Conservation (phyloP, 148 eudicot species). For the Rhododendron henanense region DNA sequence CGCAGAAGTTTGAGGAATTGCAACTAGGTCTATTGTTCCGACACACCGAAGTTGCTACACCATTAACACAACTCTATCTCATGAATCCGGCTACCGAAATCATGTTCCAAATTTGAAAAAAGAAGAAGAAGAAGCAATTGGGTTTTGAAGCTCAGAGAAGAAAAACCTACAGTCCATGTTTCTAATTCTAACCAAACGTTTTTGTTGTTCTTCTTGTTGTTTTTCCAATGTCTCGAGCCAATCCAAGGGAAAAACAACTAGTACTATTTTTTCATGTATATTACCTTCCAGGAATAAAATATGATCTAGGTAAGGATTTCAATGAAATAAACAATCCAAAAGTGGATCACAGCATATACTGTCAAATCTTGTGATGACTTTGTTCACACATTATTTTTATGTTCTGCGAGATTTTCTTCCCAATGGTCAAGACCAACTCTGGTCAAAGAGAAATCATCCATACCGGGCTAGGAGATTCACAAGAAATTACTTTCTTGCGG, state of each 20-base stretch:
- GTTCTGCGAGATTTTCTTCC: too few species aligned
- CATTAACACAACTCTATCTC: neutral
- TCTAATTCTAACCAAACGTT: neutral
- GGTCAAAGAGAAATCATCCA: too few species aligned
- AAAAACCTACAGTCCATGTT: neutral
- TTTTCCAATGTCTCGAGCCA: neutral
- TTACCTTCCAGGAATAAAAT: neutral
- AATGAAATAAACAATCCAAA: neutral
- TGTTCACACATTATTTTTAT: neutral
- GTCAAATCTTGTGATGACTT: conserved; percentile 3
- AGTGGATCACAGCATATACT: neutral
- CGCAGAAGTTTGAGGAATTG: neutral
- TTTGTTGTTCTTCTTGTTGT: neutral
- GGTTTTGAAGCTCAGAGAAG: neutral
- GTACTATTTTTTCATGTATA: neutral
- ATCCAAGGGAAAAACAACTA: neutral
- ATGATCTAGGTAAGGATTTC: neutral
- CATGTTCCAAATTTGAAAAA: neutral
- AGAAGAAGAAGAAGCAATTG: neutral
- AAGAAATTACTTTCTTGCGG: neutral
- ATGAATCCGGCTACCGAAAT: neutral
- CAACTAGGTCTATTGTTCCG: neutral
- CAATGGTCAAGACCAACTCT: neutral
- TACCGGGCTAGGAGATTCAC: neutral
- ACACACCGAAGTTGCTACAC: neutral